phyloP scores from a whole-genome alignment of 257 asterid species.

The Mentha longifolia region DNA sequence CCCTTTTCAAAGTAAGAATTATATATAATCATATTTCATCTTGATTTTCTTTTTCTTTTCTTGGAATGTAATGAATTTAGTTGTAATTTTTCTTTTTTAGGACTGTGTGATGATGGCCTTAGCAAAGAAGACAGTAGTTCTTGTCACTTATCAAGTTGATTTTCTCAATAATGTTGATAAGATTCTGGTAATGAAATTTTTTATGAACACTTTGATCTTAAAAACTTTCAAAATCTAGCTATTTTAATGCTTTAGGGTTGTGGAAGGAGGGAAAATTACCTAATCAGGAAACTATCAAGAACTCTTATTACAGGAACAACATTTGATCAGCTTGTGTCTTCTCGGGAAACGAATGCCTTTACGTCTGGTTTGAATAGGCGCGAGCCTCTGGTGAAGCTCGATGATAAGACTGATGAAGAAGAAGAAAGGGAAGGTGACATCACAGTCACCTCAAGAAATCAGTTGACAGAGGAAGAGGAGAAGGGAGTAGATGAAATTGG shows the following conservation, averaged over 20 bases:
- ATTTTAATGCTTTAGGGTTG: no score
- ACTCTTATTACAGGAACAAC: constrained; percentile 58
- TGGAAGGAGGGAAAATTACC: constrained; percentile 11
- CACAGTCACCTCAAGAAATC: constrained; percentile 36
- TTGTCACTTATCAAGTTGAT: no score
- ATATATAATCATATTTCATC: not conserved
- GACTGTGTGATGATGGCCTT: no score
- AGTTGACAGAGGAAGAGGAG: constrained; percentile 78
- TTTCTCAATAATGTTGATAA: no score
- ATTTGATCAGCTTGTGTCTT: constrained; percentile 62
- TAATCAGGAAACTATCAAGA: constrained; percentile 68
- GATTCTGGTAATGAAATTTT: no score
- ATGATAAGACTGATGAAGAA: constrained; percentile 35
- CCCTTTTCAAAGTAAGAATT: constrained; percentile 71
- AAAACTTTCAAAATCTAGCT: no score
- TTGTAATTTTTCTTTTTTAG: no score
- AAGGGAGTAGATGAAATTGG: constrained; percentile 56
- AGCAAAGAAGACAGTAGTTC: no score
- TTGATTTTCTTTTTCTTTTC: no score
- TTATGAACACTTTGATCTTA: no score
- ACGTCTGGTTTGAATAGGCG: constrained; percentile 28
- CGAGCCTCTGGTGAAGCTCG: not conserved
- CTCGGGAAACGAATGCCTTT: no score
- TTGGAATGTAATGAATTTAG: no score
- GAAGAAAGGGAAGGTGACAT: constrained; percentile 50